phyloP scores from a whole-genome alignment of 768 basidiomycete species.

The Russula olivacea region DNA sequence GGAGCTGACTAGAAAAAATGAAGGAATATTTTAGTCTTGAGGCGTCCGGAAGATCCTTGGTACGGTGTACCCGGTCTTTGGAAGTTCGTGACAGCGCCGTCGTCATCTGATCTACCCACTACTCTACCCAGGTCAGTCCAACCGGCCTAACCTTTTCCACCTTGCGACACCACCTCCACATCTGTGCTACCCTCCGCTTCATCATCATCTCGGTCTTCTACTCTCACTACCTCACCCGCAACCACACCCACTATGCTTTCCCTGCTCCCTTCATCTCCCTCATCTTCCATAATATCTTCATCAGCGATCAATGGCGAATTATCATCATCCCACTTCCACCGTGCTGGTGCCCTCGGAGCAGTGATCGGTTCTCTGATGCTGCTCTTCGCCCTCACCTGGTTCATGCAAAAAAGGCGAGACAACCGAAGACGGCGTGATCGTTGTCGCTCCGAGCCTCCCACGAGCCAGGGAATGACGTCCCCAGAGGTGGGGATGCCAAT shows the following conservation, averaged over 20 bases:
- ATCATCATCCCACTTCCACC: not conserved
- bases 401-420: slow-evolving; percentile 39
- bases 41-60: no score
- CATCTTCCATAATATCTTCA: not conserved
- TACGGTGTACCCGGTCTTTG: no score
- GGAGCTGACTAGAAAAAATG: no score
- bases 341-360: slow-evolving; percentile 17
- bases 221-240: slow-evolving; percentile 4
- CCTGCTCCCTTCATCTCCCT: not conserved
- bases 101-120: slow-evolving; percentile 29
- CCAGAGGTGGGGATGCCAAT: slow-evolving; percentile 4
- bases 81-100: slow-evolving; percentile 58
- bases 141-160: slow-evolving; percentile 26
- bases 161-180: slow-evolving; percentile 20
- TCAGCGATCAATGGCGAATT: not conserved
- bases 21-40: no score
- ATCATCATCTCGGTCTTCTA: not conserved
- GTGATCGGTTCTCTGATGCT: slow-evolving; percentile 21
- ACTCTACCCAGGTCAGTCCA: slow-evolving; percentile 24
- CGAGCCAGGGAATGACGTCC: slow-evolving; percentile 18
- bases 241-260: not conserved
- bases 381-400: no score
- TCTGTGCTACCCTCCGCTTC: slow-evolving; percentile 9
- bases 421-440: not conserved
- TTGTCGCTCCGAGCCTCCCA: not conserved